A percentile compares a stretch with the other conserved stretches of the same genome.
These are phyloP conservation scores for Saturnispora halmiae DNA, from an alignment of 805 yeast genomes.

Conservation along the genomic window DNA sequence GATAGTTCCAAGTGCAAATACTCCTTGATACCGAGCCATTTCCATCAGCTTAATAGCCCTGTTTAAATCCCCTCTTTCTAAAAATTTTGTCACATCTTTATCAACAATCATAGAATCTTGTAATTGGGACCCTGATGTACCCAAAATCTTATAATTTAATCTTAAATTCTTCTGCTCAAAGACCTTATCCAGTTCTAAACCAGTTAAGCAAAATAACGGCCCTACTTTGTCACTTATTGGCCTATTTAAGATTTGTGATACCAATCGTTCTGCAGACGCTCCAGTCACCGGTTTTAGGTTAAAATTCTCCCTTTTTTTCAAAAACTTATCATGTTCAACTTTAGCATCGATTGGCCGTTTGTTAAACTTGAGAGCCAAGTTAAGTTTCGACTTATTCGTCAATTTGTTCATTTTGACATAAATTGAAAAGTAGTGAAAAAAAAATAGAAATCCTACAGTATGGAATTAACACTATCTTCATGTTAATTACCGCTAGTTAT, in stretches of 20 bases:
- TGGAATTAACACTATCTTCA: neutral
- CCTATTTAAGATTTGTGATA: constrained; percentile 17
- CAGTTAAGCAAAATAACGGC: constrained; percentile 20
- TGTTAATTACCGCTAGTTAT: constrained; percentile 1
- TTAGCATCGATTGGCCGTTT: constrained; percentile 12
- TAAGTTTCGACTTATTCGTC: constrained; percentile 5
- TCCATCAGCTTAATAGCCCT: constrained; percentile 36
- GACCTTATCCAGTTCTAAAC: constrained; percentile 21
- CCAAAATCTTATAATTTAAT: constrained; percentile 45
- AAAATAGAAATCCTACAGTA: neutral
- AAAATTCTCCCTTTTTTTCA: constrained; percentile 14
- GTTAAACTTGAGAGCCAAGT: constrained; percentile 4
- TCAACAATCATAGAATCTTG: constrained; percentile 50
- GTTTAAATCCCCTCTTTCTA: constrained; percentile 38
- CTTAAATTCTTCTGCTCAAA: constrained; percentile 30
- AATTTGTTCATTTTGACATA: constrained; percentile 3
- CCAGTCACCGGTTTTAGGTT: constrained; percentile 20
- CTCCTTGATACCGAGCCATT: constrained; percentile 33
- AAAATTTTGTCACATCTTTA: constrained; percentile 42
- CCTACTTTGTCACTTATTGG: constrained; percentile 19
- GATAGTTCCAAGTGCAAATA: constrained; percentile 57
- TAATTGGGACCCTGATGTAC: constrained; percentile 48
- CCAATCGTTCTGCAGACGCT: constrained; percentile 23
- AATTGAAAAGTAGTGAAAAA: neutral
- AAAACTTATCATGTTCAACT: neutral